Conservation (phyloP, 106 monocot species). For the Dactylorhiza incarnata region DNA sequence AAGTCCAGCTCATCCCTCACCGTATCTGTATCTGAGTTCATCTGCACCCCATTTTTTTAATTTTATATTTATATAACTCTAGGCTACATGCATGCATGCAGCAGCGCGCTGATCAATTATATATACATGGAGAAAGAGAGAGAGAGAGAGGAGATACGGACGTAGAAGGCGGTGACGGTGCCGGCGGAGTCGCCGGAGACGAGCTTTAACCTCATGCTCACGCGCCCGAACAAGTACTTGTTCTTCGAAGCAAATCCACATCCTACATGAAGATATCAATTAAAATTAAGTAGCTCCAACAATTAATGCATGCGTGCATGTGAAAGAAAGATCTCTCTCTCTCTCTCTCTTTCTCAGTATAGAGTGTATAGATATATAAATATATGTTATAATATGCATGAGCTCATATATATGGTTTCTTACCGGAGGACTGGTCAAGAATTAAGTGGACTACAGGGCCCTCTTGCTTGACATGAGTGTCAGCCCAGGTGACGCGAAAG, state of each 20-base stretch:
- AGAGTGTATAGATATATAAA: too few relatives aligned
- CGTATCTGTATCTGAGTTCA: constrained; percentile 9
- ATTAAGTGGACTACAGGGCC: constrained; percentile 33
- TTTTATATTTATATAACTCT: not conserved
- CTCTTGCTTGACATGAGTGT: constrained; percentile 34
- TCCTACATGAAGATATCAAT: constrained; percentile 3
- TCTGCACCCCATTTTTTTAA: not conserved
- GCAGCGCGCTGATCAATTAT: too few relatives aligned
- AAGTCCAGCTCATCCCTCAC: constrained; percentile 33
- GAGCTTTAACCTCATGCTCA: constrained; percentile 44
- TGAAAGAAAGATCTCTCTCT: too few relatives aligned
- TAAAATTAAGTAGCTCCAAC: not conserved
- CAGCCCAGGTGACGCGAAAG: constrained; percentile 22
- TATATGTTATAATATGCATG: not conserved
- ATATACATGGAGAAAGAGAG: not conserved
- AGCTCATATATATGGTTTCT: not conserved
- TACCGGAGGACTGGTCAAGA: constrained; percentile 39
- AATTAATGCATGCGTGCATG: not conserved
- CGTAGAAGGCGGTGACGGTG: constrained; percentile 53
- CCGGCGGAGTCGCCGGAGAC: constrained; percentile 50
- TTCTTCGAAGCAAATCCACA: constrained; percentile 39
- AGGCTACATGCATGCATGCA: too few relatives aligned
- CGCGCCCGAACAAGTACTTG: constrained; percentile 37
- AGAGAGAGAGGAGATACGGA: not conserved
- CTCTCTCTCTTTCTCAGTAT: too few relatives aligned